phyloP scores from a whole-genome alignment of 2,329 filamentous ascomycete genomes.

The Monilinia fructicola region DNA sequence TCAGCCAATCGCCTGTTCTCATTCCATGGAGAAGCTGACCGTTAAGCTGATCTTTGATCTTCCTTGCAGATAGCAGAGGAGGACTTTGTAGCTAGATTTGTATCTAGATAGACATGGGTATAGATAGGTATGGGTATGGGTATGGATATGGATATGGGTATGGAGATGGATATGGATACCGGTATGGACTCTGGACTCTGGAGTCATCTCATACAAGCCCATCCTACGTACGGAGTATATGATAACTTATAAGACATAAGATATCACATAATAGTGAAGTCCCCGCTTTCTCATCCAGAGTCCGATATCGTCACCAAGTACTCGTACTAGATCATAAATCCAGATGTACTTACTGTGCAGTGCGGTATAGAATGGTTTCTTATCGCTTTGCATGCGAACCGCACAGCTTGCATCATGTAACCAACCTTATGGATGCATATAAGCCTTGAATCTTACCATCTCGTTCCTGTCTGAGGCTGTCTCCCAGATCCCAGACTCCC shows the following conservation, averaged over 20 bases:
- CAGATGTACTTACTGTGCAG: no score
- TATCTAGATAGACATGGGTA: neutral
- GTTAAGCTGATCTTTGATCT: constrained; percentile 14
- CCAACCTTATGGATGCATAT: neutral
- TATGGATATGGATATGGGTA: neutral
- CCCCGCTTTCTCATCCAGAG: no score
- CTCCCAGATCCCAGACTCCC: no score
- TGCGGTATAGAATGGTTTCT: neutral
- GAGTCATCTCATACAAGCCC: no score
- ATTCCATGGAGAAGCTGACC: neutral
- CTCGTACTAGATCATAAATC: no score
- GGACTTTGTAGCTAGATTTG: neutral
- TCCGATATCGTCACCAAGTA: constrained; percentile 7
- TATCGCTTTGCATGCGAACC: neutral
- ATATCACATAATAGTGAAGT: neutral
- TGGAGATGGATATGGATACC: neutral
- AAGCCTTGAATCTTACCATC: neutral
- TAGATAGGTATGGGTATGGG: neutral
- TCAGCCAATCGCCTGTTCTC: constrained; percentile 5
- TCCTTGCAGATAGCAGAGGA: constrained; percentile 8
- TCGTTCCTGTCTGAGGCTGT: neutral
- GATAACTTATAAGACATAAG: neutral
- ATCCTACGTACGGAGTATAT: no score
- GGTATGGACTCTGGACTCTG: no score
- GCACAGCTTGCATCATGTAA: neutral